phyloP scores from a whole-genome alignment of 208 protist species.

The Leishmania tropica region DNA sequence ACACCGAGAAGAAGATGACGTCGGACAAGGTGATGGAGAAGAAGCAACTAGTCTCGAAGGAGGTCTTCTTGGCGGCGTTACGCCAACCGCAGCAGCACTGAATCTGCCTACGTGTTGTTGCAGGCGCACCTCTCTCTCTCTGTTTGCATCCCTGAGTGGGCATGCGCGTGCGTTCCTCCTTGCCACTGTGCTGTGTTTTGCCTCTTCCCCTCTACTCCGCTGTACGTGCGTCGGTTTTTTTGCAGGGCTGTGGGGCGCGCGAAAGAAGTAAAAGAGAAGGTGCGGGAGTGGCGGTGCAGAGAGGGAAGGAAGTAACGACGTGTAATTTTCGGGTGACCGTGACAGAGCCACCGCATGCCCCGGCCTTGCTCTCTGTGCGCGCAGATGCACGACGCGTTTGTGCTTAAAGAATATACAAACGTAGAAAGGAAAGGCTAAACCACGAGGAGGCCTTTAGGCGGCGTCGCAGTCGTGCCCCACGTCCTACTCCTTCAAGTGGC shows the following conservation, averaged over 20 bases:
- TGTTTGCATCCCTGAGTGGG: not conserved
- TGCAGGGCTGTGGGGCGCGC: not conserved
- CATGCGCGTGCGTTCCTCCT: not conserved
- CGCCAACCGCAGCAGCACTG: conserved; percentile 47
- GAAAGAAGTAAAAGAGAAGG: not conserved
- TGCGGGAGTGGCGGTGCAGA: not conserved
- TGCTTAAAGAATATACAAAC: not conserved
- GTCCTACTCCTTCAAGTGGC: not conserved
- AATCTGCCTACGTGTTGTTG: not conserved
- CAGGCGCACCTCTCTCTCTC: not conserved
- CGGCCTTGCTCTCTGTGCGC: not conserved
- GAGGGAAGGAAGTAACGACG: not conserved
- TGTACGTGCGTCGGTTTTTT: not conserved
- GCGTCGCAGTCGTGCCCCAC: not conserved
- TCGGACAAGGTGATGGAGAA: conserved; percentile 77
- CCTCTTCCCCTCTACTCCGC: not conserved
- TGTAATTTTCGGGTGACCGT: not conserved
- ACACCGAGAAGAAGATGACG: conserved; percentile 56
- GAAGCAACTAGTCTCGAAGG: conserved; percentile 77
- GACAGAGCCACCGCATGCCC: too few relatives aligned
- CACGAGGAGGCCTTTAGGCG: too few relatives aligned
- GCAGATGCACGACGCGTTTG: not conserved
- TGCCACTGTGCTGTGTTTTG: not conserved
- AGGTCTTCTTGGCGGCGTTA: conserved; percentile 79
- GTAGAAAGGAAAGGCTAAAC: not conserved